Conservation (phyloP, 2,329 filamentous ascomycete genomes). For the Juglanconis juglandina region DNA sequence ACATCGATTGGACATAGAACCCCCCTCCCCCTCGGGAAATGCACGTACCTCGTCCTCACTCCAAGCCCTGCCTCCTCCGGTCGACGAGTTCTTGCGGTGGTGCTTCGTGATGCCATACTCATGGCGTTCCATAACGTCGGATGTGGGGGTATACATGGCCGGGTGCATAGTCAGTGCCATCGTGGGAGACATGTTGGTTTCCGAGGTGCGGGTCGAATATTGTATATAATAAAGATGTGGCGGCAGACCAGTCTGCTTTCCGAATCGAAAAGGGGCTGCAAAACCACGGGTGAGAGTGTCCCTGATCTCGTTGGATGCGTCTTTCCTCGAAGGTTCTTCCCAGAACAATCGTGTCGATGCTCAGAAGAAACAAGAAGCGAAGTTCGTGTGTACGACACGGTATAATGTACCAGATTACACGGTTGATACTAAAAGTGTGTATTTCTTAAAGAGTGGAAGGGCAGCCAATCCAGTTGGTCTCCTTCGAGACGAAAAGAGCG, state of each 20-base stretch:
- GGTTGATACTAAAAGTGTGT: slow-evolving; percentile 29
- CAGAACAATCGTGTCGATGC: not conserved
- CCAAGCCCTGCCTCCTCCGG: slow-evolving; percentile 76
- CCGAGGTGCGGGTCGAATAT: slow-evolving; percentile 22
- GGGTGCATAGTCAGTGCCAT: slow-evolving; percentile 43
- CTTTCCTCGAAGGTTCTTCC: not conserved
- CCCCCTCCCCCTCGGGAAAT: not conserved
- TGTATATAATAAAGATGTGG: slow-evolving; percentile 14
- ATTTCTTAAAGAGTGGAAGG: slow-evolving; percentile 49
- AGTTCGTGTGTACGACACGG: slow-evolving; percentile 21
- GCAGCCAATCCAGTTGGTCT: slow-evolving; percentile 57
- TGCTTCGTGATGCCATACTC: slow-evolving; percentile 61
- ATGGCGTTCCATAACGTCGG: slow-evolving; percentile 54
- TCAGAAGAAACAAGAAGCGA: slow-evolving; percentile 6
- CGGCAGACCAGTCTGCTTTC: slow-evolving; percentile 41
- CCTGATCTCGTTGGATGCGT: not conserved
- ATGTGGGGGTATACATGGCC: slow-evolving; percentile 46
- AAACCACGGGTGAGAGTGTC: not conserved
- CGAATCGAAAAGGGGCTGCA: slow-evolving; percentile 36
- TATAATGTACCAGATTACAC: slow-evolving; percentile 34
- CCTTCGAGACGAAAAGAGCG: slow-evolving; percentile 35
- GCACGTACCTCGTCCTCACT: slow-evolving; percentile 75
- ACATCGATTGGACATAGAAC: not conserved
- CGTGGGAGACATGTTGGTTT: slow-evolving; percentile 47
- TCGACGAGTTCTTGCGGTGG: slow-evolving; percentile 64